Evolutionary conservation across 345 rosid genomes (phyloP).

Genomic region (Eucalyptus pumila): DNA sequence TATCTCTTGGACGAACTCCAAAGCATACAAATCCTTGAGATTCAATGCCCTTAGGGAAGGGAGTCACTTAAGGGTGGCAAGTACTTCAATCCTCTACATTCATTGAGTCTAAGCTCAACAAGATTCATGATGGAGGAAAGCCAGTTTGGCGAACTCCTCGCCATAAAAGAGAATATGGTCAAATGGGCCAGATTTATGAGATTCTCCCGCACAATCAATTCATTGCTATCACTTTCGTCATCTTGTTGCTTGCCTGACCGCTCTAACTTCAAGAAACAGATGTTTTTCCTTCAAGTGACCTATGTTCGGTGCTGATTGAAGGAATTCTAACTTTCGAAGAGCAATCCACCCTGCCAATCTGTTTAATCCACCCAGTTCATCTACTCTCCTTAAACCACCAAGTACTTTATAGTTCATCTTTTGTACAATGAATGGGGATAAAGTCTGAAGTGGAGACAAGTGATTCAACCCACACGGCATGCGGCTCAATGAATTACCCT

Average conservation of each 20-base stretch:
- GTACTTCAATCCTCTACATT: background rate
- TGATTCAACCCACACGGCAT: background rate
- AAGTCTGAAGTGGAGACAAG: background rate
- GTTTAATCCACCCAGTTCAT: background rate
- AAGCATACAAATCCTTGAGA: background rate
- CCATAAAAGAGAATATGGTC: background rate
- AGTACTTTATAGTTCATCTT: background rate
- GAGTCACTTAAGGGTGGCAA: background rate
- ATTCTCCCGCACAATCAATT: background rate
- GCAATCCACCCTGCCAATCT: background rate
- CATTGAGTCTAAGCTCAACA: background rate
- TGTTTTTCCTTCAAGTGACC: background rate
- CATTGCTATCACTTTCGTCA: background rate
- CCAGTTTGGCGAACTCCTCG: background rate
- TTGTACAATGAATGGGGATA: background rate
- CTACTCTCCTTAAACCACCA: background rate
- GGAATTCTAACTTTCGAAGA: background rate
- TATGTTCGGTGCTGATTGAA: background rate
- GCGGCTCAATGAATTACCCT: rapidly evolving
- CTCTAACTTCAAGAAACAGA: background rate
- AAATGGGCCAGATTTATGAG: background rate
- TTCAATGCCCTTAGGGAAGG: background rate
- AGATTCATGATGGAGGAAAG: background rate
- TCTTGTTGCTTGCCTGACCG: rapidly evolving
- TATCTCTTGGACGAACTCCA: background rate